These are phyloP conservation scores for Lepidium africanum DNA, from an alignment of 345 rosid species.

Conservation along the genomic window DNA sequence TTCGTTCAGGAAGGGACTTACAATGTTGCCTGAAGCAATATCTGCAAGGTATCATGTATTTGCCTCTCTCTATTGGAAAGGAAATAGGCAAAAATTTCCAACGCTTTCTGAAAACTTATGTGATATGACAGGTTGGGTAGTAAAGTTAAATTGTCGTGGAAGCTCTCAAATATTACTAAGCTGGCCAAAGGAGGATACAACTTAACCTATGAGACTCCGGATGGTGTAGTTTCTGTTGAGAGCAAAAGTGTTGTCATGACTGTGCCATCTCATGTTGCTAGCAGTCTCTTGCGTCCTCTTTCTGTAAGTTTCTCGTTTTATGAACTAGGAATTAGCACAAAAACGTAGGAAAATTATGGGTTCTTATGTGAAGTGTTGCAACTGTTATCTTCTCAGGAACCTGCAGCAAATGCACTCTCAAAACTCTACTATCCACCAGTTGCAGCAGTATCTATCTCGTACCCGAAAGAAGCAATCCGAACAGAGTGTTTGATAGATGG, in stretches of 20 bases:
- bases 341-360: neutral
- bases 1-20: conserved; percentile 83
- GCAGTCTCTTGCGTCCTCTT: conserved; percentile 61
- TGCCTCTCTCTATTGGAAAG: neutral
- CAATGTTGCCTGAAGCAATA: conserved; percentile 83
- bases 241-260: conserved; percentile 77
- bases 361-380: neutral
- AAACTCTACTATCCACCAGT: conserved; percentile 92
- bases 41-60: conserved; percentile 44
- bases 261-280: conserved; percentile 78
- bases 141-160: conserved; percentile 79
- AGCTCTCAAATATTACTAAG: conserved; percentile 59
- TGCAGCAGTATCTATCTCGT: conserved; percentile 85
- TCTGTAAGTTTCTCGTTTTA: conserved; percentile 47
- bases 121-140: conserved; percentile 62
- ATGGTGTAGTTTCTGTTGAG: conserved; percentile 62
- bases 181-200: conserved; percentile 50
- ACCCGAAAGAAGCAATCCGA: conserved; percentile 83
- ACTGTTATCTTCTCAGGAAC: conserved; percentile 33
- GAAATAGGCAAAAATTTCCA: neutral
- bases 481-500: conserved; percentile 68
- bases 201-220: conserved; percentile 85
- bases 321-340: neutral
- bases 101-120: neutral
- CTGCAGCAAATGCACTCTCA: conserved; percentile 71